Percentiles rank a stretch among this genome's conserved stretches.
These are phyloP conservation scores for Streptanthus diversifolius DNA, from an alignment of 345 rosid genomes.

Conservation along the genomic window DNA sequence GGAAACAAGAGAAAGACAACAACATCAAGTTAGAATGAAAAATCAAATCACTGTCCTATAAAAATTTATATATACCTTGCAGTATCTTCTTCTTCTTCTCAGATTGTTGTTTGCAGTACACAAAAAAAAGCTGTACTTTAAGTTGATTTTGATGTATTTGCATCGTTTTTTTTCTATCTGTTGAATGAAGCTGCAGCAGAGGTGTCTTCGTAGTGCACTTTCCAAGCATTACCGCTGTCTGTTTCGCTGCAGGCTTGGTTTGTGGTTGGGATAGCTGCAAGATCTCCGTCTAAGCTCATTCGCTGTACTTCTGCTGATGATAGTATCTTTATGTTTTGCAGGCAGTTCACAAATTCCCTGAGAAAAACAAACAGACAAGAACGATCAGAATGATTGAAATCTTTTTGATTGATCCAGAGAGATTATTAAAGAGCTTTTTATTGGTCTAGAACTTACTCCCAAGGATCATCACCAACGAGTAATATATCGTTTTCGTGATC, in stretches of 20 bases:
- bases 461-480: constrained; percentile 97
- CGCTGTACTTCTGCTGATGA: constrained; percentile 93
- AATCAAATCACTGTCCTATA: constrained; percentile 27
- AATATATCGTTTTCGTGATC: constrained; percentile 93
- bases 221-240: constrained; percentile 88
- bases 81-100: constrained; percentile 18
- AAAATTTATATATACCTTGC: constrained; percentile 28
- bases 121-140: constrained; percentile 21
- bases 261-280: constrained; percentile 59
- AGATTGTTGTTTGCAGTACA: constrained; percentile 24
- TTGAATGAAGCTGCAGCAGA: constrained; percentile 86
- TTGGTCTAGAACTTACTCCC: constrained; percentile 70
- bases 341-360: constrained; percentile 57
- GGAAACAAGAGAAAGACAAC: constrained; percentile 9
- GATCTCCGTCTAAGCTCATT: constrained; percentile 92
- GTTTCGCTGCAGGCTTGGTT: constrained; percentile 87
- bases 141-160: constrained; percentile 17
- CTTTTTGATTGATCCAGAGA: background rate
- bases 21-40: constrained; percentile 24
- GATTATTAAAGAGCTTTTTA: background rate
- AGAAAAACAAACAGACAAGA: constrained; percentile 9
- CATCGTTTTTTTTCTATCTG: constrained; percentile 37
- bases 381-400: background rate
- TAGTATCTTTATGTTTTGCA: constrained; percentile 85
- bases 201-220: constrained; percentile 72